phyloP scores from a whole-genome alignment of 805 yeast species.

The Cyberlindnera galapagoensis region DNA sequence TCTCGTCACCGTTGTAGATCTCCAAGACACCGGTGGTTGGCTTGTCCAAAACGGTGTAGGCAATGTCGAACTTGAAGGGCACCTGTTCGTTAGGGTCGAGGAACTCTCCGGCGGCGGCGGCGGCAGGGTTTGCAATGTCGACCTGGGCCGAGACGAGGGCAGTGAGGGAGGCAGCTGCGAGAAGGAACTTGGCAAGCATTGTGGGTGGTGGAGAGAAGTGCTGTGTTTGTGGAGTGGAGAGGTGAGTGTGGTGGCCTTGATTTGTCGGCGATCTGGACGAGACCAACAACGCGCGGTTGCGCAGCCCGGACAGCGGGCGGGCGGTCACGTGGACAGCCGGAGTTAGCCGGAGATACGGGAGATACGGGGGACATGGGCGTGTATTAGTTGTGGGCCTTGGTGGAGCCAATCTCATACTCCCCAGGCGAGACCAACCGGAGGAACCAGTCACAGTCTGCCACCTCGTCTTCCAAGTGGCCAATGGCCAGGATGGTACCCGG shows the following conservation, averaged over 20 bases:
- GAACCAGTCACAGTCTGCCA: constrained; percentile 59
- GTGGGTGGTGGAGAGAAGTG: not conserved
- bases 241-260: too few species aligned
- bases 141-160: constrained; percentile 12
- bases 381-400: too few species aligned
- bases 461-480: constrained; percentile 75
- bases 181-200: constrained; percentile 6
- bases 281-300: too few species aligned
- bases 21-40: constrained; percentile 33
- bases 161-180: constrained; percentile 11
- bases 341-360: too few species aligned
- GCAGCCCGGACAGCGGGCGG: too few species aligned
- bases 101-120: constrained; percentile 12
- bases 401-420: constrained; percentile 27
- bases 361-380: too few species aligned
- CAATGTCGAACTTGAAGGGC: constrained; percentile 40
- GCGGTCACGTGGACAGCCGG: too few species aligned
- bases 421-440: constrained; percentile 30
- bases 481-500: constrained; percentile 71
- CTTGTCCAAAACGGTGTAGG: constrained; percentile 41
- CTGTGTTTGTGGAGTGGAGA: constrained; percentile 1
- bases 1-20: constrained; percentile 45
- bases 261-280: too few species aligned
- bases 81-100: constrained; percentile 20
- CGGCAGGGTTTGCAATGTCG: constrained; percentile 14